Evolutionary conservation across 116 monocot species (phyloP).

Genomic region (Papilionanthe hybrid): DNA sequence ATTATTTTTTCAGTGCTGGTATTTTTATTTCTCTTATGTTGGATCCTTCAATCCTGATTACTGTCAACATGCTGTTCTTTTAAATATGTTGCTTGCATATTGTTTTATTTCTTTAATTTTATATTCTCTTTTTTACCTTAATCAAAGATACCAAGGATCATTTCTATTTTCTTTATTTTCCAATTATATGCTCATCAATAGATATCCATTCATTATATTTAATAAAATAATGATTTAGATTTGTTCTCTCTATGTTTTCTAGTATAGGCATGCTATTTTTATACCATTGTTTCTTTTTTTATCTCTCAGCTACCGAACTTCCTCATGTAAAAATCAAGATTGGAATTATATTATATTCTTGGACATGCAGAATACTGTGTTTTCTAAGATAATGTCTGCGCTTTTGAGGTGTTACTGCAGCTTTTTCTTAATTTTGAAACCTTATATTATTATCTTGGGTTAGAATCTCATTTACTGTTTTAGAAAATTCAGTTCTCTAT

Average conservation of each 20-base stretch:
- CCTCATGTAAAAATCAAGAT: neutral
- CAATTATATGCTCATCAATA: neutral
- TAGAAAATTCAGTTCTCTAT: constrained; percentile 51
- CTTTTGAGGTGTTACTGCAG: neutral
- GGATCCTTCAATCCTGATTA: too few relatives aligned
- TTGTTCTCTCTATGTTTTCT: neutral
- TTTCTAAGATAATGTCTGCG: neutral
- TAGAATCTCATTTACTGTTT: neutral
- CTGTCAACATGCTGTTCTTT: too few relatives aligned
- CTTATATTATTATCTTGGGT: neutral
- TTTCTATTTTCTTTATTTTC: neutral
- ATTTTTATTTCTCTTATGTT: too few relatives aligned
- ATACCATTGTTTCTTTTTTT: neutral
- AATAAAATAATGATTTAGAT: neutral
- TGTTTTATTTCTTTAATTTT: too few relatives aligned
- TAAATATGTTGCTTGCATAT: too few relatives aligned
- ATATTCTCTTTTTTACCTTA: neutral
- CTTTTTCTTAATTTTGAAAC: neutral
- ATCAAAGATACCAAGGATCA: neutral
- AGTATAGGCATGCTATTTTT: neutral
- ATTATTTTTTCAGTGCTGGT: too few relatives aligned
- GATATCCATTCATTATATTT: neutral
- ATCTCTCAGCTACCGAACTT: too few relatives aligned
- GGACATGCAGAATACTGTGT: neutral
- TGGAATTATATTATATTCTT: neutral